Conservation (phyloP, 2,329 filamentous ascomycete genomes). For the Zymoseptoria brevis region DNA sequence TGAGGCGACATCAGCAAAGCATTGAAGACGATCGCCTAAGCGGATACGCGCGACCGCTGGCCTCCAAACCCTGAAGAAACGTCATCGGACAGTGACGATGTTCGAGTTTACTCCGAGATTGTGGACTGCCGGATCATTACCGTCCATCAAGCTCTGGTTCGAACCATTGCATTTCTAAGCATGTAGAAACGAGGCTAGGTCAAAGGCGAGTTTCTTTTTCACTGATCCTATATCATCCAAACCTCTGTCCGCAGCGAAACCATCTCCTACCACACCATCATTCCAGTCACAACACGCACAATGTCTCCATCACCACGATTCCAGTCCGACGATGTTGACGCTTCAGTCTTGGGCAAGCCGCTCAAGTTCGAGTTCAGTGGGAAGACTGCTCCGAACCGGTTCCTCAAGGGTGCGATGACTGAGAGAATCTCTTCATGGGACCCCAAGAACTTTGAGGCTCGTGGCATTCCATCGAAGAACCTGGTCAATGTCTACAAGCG, state of each 20-base stretch:
- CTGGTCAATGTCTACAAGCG: slow-evolving; percentile 51
- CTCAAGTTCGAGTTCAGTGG: slow-evolving; percentile 42
- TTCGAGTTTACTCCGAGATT: background rate
- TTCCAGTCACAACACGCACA: slow-evolving; percentile 7
- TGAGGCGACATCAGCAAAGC: background rate
- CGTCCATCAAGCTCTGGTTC: background rate
- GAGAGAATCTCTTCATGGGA: slow-evolving; percentile 57
- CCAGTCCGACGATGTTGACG: slow-evolving; percentile 34
- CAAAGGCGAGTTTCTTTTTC: background rate
- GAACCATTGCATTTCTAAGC: background rate
- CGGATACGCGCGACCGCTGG: background rate
- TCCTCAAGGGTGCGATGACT: slow-evolving; percentile 61
- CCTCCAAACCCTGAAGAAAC: background rate
- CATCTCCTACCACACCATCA: background rate
- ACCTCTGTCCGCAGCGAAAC: background rate
- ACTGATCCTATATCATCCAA: background rate
- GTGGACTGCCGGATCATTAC: background rate
- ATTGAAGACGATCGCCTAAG: background rate
- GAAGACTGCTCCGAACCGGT: slow-evolving; percentile 54
- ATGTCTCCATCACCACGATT: slow-evolving; percentile 35
- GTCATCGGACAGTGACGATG: background rate
- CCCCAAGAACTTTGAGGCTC: slow-evolving; percentile 42
- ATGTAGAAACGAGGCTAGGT: background rate
- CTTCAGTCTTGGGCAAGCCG: slow-evolving; percentile 36
- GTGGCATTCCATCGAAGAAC: slow-evolving; percentile 47